phyloP scores from a whole-genome alignment of 192 early-diverging fungal species.

The Backusella luteola region DNA sequence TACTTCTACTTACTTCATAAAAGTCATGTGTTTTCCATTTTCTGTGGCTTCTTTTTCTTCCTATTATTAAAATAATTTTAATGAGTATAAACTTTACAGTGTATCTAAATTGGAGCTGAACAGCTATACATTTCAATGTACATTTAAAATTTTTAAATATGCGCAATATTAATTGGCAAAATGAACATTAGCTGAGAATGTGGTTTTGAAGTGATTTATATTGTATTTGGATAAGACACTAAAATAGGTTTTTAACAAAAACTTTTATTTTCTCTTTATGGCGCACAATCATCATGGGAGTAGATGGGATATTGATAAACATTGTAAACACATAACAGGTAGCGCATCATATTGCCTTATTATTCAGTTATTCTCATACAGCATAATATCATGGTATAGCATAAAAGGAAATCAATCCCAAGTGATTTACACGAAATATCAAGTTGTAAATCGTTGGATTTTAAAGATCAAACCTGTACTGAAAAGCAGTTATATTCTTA shows the following conservation, averaged over 20 bases:
- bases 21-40: neutral
- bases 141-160: neutral
- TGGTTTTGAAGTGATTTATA: neutral
- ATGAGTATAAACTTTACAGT: too few species aligned
- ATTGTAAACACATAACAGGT: conserved; percentile 2
- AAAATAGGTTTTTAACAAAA: neutral
- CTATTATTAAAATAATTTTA: neutral
- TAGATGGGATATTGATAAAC: neutral
- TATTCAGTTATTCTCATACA: neutral
- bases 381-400: neutral
- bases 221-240: neutral
- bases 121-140: too few species aligned
- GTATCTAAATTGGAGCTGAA: too few species aligned
- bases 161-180: neutral
- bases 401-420: neutral
- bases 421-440: neutral
- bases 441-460: conserved; percentile 6
- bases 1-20: neutral
- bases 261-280: neutral
- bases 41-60: neutral
- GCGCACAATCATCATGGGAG: conserved; percentile 1
- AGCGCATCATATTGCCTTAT: neutral
- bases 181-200: too few species aligned
- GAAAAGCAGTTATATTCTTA: neutral
- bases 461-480: neutral